These are phyloP conservation scores for Eimeria acervulina DNA, from an alignment of 169 alveolate genomes.

Conservation along the genomic window DNA sequence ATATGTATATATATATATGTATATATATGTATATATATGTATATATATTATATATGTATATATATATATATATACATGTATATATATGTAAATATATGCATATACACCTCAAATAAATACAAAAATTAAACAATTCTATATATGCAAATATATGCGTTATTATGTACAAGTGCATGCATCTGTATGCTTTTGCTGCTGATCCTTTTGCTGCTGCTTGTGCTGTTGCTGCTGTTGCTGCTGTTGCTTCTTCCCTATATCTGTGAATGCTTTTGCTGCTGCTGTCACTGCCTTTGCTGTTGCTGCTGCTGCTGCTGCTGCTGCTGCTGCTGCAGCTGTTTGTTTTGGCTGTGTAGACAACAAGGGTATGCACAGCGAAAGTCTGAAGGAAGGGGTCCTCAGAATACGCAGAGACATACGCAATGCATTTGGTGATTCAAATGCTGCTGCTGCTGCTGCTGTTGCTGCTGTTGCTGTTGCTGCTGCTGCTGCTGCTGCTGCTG, in stretches of 20 bases:
- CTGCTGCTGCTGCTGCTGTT: too few species aligned
- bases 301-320: slow-evolving; percentile 22
- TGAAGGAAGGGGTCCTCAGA: slow-evolving; percentile 77
- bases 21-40: too few species aligned
- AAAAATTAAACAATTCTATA: neutral
- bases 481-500: slow-evolving; percentile 21
- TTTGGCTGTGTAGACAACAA: slow-evolving; percentile 3
- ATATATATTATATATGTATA: too few species aligned
- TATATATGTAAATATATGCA: too few species aligned
- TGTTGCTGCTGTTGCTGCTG: neutral
- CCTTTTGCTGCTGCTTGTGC: too few species aligned
- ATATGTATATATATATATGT: too few species aligned
- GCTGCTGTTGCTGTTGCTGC: neutral
- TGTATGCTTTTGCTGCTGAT: neutral
- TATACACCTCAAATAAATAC: too few species aligned
- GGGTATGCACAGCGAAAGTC: slow-evolving; percentile 62
- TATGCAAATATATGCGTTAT: too few species aligned
- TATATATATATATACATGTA: too few species aligned
- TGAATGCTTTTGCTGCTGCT: neutral
- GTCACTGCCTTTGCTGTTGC: neutral
- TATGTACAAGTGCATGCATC: too few species aligned
- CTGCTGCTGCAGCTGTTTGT: slow-evolving; percentile 9
- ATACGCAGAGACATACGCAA: slow-evolving; percentile 30
- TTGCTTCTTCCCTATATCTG: neutral
- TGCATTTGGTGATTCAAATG: too few species aligned